Evolutionary conservation across 2,329 filamentous ascomycete species (phyloP).

Genomic region (Fusarium luffae): DNA sequence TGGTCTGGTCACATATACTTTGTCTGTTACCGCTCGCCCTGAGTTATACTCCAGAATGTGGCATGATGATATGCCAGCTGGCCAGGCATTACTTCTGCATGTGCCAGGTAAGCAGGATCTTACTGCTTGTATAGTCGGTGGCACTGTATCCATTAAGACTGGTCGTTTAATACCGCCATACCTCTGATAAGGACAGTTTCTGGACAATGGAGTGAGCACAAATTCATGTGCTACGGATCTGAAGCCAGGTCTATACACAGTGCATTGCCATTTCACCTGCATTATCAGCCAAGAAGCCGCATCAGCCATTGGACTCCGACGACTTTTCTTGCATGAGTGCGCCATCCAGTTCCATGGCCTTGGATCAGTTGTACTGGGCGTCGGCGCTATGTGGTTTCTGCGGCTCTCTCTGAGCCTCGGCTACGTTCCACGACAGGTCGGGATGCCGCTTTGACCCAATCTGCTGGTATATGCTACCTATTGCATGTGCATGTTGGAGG

Average conservation of each 20-base stretch:
- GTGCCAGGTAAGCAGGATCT: neutral
- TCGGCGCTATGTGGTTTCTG: constrained; percentile 13
- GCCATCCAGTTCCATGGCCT: constrained; percentile 21
- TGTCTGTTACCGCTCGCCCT: constrained; percentile 1
- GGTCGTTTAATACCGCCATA: neutral
- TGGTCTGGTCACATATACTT: neutral
- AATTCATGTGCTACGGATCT: neutral
- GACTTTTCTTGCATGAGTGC: constrained; percentile 6
- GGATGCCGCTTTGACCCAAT: neutral
- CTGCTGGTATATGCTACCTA: neutral
- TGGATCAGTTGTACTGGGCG: constrained; percentile 20
- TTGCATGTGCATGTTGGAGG: neutral
- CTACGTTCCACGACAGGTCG: constrained; percentile 31
- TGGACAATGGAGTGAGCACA: neutral
- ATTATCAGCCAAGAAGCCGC: neutral
- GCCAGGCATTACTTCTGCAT: neutral
- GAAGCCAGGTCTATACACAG: neutral
- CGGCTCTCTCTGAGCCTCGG: constrained; percentile 15
- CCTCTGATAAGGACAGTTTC: neutral
- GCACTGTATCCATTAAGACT: neutral
- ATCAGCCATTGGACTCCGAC: neutral
- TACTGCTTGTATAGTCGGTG: neutral
- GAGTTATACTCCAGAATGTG: neutral
- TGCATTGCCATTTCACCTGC: neutral
- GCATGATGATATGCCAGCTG: neutral